phyloP scores from a whole-genome alignment of 768 basidiomycete genomes.

The Xerocomellus dryophilus region DNA sequence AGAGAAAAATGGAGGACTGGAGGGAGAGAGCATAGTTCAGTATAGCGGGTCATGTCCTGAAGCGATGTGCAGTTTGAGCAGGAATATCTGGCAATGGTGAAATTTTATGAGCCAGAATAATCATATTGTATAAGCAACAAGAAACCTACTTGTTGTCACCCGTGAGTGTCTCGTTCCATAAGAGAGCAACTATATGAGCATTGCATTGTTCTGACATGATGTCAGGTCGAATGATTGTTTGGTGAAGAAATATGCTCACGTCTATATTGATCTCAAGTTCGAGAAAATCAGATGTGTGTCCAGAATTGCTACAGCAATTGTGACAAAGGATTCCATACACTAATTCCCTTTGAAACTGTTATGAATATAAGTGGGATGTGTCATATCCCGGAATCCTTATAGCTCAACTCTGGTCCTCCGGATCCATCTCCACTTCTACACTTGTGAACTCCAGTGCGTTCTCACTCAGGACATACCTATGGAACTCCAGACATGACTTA shows the following conservation, averaged over 20 bases:
- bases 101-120: not conserved
- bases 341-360: constrained; percentile 83
- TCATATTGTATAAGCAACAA: not conserved
- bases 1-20: constrained; percentile 90
- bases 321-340: constrained; percentile 79
- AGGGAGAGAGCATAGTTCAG: constrained; percentile 67
- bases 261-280: constrained; percentile 87
- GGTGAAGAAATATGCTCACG: constrained; percentile 35
- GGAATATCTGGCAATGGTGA: constrained; percentile 54
- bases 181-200: constrained; percentile 59
- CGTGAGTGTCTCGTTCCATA: constrained; percentile 68
- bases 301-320: constrained; percentile 64
- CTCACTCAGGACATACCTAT: no score
- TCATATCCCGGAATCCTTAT: no score
- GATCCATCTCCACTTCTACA: no score
- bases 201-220: constrained; percentile 56
- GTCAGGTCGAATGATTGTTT: not conserved
- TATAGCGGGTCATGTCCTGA: constrained; percentile 77
- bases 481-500: no score
- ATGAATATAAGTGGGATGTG: constrained; percentile 5
- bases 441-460: no score
- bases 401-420: no score
- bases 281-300: constrained; percentile 66
- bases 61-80: constrained; percentile 73
- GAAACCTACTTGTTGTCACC: constrained; percentile 75